These are phyloP conservation scores for Sphaerobolus stellatus DNA, from an alignment of 1,284 basidiomycete species.

Conservation along the genomic window DNA sequence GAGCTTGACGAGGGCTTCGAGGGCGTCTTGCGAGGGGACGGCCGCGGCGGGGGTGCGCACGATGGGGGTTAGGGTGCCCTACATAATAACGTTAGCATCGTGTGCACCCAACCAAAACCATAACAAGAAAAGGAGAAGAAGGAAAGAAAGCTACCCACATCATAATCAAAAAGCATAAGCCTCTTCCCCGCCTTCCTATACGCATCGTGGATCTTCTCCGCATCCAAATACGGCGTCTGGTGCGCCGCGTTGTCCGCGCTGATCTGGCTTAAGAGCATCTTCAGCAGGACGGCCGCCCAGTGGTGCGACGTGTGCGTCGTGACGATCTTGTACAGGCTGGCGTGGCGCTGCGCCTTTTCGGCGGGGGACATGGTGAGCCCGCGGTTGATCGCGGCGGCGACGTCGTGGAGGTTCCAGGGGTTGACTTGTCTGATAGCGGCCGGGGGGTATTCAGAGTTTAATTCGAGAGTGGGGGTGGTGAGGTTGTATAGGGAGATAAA, in stretches of 20 bases:
- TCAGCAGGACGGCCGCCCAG: constrained; percentile 92
- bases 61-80: constrained; percentile 96
- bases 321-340: constrained; percentile 77
- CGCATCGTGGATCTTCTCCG: constrained; percentile 56
- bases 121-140: no score
- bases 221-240: constrained; percentile 83
- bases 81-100: constrained; percentile 4
- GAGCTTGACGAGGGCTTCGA: constrained; percentile 73
- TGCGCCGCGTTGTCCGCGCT: constrained; percentile 75
- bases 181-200: constrained; percentile 81
- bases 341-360: constrained; percentile 81
- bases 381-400: constrained; percentile 91
- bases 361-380: constrained; percentile 79
- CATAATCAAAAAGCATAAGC: constrained; percentile 95
- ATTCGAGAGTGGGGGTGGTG: no score
- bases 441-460: no score
- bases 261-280: constrained; percentile 85
- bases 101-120: no score
- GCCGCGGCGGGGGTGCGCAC: constrained; percentile 93
- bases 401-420: constrained; percentile 89
- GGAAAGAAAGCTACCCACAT: constrained; percentile 51
- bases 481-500: no score
- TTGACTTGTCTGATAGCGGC: constrained; percentile 48
- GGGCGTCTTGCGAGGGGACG: constrained; percentile 74
- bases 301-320: constrained; percentile 93